Base-by-base conservation (phyloP, 2,329 filamentous ascomycete species). In the Hymenoscyphus fraxineus region DNA sequence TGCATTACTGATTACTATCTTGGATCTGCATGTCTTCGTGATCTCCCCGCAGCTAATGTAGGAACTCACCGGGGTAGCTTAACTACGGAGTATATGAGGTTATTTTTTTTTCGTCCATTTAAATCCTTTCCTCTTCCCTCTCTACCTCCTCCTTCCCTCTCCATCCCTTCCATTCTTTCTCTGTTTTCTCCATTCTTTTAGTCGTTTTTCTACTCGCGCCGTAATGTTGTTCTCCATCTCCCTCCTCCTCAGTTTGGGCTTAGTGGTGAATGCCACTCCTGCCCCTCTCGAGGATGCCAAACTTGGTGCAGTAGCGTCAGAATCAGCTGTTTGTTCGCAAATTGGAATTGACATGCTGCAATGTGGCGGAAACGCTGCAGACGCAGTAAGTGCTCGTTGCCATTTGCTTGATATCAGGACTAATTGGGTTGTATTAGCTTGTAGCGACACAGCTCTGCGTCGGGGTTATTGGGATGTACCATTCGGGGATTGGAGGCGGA, bases 251-350 rank as follows among this genome's bases (percentile, higher is more conserved):
- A 58, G 51, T n/a, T 61, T 65, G 31, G 39, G 63, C 15, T 6
- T 44, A 5, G 27, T 60, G 9, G 55, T 15, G 35, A 35, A 12
- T 10, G 58, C 32, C 35, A 59, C 35, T 60, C 47, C 19, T 19
- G 9, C 2, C 39, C 60, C 4, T n/a, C 15, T 22, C 27, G 59
- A 55, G 27, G 57, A 65, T 44, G 66, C 61, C 9, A 76, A 73
- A 38, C 73, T 77, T 2, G 90, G 90, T 31, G 90, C 88, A 40
- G 87, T 92, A 22, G 88, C 90, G 13, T 89, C 87, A 61, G 89
- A 93, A 75, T 87, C 83, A 70, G 76, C 80, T 2, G 83, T 90
- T 67, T 93, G 90, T 73, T 92, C 88, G 66, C 75, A 81, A 39
- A 88, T 92, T 70, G 90, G 90, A 1, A 83, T 84, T 32, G 82